Evolutionary conservation across 2,329 filamentous ascomycete species (phyloP).

Genomic region (Arthrinium phaeospermum): DNA sequence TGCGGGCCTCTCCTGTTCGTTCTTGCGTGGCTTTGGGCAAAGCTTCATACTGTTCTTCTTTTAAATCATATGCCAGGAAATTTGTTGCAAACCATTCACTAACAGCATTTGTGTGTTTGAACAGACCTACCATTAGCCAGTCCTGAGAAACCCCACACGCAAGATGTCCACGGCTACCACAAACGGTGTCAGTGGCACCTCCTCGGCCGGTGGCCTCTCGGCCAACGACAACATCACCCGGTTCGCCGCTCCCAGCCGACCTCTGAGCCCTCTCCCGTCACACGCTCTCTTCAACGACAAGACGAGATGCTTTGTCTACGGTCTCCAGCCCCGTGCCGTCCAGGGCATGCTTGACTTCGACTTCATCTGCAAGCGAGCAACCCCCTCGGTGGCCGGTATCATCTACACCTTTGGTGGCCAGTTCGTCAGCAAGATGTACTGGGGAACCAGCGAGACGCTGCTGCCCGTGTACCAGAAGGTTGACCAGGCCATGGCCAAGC

Average conservation of each 20-base stretch:
- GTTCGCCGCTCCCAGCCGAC: conserved; percentile 90
- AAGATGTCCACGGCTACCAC: conserved; percentile 61
- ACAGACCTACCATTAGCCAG: conserved; percentile 3
- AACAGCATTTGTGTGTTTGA: background rate
- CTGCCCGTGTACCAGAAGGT: conserved; percentile 97
- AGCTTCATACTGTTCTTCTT: background rate
- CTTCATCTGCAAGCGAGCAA: conserved; percentile 99
- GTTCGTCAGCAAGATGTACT: conserved; percentile 99
- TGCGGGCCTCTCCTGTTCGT: background rate
- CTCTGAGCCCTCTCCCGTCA: conserved; percentile 83
- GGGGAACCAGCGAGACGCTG: conserved; percentile 98
- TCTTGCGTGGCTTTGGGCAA: background rate
- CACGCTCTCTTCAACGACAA: conserved; percentile 98
- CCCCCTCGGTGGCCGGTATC: conserved; percentile 96
- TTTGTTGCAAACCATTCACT: conserved; percentile 7
- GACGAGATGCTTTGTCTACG: conserved; percentile 99
- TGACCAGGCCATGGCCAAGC: conserved; percentile 92
- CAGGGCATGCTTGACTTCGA: conserved; percentile 98
- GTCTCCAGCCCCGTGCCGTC: conserved; percentile 92
- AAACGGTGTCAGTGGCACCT: conserved; percentile 55
- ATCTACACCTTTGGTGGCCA: conserved; percentile 99
- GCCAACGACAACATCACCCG: conserved; percentile 99
- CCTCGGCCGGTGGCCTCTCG: conserved; percentile 59
- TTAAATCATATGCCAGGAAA: background rate
- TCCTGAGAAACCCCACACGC: conserved; percentile 29